These are phyloP conservation scores for Starmerella kuoi DNA, from an alignment of 805 yeast species.

Conservation along the genomic window DNA sequence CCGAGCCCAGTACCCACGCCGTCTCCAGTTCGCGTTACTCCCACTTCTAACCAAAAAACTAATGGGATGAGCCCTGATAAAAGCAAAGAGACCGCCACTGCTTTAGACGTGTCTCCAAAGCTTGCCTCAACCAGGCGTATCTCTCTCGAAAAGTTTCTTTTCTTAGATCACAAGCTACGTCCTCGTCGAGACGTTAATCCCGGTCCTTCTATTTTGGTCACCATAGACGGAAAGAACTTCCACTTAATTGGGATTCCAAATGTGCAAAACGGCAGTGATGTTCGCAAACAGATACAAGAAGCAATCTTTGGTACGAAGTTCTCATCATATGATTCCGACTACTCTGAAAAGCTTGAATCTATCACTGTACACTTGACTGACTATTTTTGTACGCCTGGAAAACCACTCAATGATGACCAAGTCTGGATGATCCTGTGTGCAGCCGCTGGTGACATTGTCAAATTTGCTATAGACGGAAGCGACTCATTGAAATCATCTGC, in stretches of 20 bases:
- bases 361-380: conserved; percentile 50
- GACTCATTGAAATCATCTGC: too few relatives aligned
- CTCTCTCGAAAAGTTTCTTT: conserved; percentile 21
- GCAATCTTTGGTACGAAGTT: conserved; percentile 23
- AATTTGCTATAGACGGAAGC: conserved; percentile 15
- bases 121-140: conserved; percentile 19
- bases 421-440: conserved; percentile 23
- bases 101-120: not conserved
- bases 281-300: conserved; percentile 29
- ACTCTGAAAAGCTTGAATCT: conserved; percentile 14
- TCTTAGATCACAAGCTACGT: conserved; percentile 20
- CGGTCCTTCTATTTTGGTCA: conserved; percentile 38
- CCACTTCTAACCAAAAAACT: not conserved
- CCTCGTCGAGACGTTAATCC: conserved; percentile 29
- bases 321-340: too few relatives aligned
- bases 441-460: conserved; percentile 24
- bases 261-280: conserved; percentile 26
- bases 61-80: not conserved
- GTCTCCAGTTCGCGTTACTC: conserved; percentile 5
- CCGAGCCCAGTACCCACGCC: not conserved
- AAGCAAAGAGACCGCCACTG: not conserved
- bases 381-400: conserved; percentile 38
- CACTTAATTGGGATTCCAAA: conserved; percentile 35
- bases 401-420: conserved; percentile 23
- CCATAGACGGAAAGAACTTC: conserved; percentile 51